phyloP scores from a whole-genome alignment of 140 eudicot genomes.

The Senecio squalidus region DNA sequence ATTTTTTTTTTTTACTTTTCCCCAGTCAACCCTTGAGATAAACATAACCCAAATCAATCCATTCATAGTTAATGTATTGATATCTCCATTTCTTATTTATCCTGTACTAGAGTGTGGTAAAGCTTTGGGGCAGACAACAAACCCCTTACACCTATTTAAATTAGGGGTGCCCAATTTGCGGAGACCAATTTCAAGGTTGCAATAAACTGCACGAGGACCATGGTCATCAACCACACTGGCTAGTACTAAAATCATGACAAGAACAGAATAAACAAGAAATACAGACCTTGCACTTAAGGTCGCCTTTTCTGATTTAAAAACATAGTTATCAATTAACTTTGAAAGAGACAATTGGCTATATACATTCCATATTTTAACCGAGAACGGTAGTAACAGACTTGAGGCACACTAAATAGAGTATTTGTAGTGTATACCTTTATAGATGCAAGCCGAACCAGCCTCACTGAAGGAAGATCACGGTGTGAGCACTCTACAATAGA shows the following conservation, averaged over 20 bases:
- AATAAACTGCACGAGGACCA: neutral
- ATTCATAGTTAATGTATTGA: neutral
- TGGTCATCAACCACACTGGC: neutral
- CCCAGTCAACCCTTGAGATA: no score
- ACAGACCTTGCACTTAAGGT: neutral
- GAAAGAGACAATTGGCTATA: neutral
- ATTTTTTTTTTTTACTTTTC: no score
- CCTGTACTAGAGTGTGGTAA: neutral
- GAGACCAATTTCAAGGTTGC: no score
- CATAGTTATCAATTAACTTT: neutral
- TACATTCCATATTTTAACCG: neutral
- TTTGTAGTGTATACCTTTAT: constrained; percentile 36
- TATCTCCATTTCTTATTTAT: neutral
- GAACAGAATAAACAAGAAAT: neutral
- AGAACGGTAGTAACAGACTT: neutral
- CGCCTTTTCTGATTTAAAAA: neutral
- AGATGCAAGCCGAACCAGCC: constrained; percentile 75
- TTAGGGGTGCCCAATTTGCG: neutral
- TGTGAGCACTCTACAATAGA: constrained; percentile 78
- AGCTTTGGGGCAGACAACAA: neutral
- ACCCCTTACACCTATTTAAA: neutral
- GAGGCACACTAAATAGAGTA: neutral
- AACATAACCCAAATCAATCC: neutral
- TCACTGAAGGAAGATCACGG: constrained; percentile 89
- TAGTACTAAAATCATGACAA: neutral